phyloP scores from a whole-genome alignment of 768 basidiomycete species.

The Guyanaporus albipodus region DNA sequence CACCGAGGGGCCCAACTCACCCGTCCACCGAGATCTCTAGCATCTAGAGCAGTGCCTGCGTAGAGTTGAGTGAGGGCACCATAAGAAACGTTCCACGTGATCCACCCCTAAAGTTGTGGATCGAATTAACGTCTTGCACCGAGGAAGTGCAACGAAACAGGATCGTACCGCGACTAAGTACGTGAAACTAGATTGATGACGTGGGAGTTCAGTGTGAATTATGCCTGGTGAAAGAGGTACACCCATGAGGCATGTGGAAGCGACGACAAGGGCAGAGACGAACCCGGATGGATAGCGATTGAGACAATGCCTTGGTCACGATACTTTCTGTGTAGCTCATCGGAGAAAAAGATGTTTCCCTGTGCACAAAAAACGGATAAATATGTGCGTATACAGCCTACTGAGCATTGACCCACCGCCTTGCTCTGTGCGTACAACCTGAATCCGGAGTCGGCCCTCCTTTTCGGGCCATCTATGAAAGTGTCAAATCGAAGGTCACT shows the following conservation, averaged over 20 bases:
- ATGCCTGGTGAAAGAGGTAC: neutral
- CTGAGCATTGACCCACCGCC: neutral
- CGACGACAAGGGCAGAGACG: neutral
- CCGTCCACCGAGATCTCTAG: constrained; percentile 3
- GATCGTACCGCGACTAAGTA: constrained; percentile 1
- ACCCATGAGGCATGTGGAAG: neutral
- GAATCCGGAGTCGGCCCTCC: constrained; percentile 21
- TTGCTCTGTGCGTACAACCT: constrained; percentile 31
- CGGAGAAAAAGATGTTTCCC: constrained; percentile 43
- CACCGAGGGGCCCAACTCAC: neutral
- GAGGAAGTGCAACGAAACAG: neutral
- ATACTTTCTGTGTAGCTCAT: constrained; percentile 44
- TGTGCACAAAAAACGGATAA: constrained; percentile 10
- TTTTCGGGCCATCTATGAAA: constrained; percentile 35
- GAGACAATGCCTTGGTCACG: constrained; percentile 44
- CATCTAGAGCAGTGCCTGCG: constrained; percentile 3
- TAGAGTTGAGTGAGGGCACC: constrained; percentile 9
- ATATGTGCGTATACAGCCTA: too few species aligned
- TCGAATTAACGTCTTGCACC: too few species aligned
- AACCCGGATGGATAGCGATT: constrained; percentile 42
- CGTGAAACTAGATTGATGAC: neutral
- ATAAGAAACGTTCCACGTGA: neutral
- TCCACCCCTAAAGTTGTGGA: neutral
- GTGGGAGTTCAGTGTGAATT: neutral
- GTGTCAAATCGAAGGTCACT: constrained; percentile 34